Evolutionary conservation across 2,329 filamentous ascomycete genomes (phyloP), one percentile per base, ranked within the genome.

Genomic region (Colletotrichum simmondsii): DNA sequence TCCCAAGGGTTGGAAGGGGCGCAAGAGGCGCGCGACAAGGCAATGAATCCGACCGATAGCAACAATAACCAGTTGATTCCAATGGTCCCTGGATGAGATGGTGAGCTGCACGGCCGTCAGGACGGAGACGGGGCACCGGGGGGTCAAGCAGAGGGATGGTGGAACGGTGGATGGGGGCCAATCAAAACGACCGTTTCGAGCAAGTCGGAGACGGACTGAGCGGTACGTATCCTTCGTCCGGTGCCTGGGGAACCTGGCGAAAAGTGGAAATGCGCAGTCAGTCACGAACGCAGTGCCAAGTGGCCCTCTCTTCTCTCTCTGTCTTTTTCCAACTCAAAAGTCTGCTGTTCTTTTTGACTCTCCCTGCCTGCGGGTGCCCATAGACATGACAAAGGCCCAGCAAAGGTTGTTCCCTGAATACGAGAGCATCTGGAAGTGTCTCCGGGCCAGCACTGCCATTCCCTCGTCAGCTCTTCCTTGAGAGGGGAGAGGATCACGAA

Each of bases 231-330:
- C 53, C 24, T 12, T n/a, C 26, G 42, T 56, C 52, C 19, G 60
- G 70, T 72, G 70, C 66, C 70, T 65, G 66, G 70, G 66, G 70
- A 70, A 61, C 70, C 70, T 28, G 60, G 54, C 26, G 64, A 72
- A 68, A 64, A 49, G 59, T 69, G 69, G 69, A 68, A 42, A 69
- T 49, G 42, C 42, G 42, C 42, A 49, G 42, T 52, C 52, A 53
- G 54, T 26, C 52, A 54, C 58, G 66, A 69, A 70, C 46, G 46
- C 66, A 60, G 60, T 35, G 32, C 32, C 32, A 35, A 35, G 32
- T 65, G 35, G 54, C 59, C 60, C 59, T 32, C 46, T 35, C 37
- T 37, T 63, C 57, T 53, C 7, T 30, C 32, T 12, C 10, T 35
- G 32, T 35, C 56, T n/a, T 16, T 42, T 58, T 26, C 22, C 24